Evolutionary conservation across 192 early-diverging fungal species (phyloP).

Genomic region (Thoreauomyces humboldtii): DNA sequence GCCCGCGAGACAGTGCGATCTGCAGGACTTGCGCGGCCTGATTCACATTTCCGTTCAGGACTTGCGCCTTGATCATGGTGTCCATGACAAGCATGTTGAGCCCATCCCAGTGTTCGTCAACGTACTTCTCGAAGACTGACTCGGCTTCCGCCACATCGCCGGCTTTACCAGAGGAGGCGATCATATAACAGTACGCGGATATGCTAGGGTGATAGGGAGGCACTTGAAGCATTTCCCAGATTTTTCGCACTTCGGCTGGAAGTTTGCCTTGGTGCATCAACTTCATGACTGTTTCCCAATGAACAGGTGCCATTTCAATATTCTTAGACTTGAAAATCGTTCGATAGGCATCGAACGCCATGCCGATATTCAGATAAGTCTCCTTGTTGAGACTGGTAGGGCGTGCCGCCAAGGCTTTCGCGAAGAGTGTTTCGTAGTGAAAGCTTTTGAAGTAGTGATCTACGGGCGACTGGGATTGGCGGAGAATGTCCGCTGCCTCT

Average conservation of each 20-base stretch:
- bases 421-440: too few species aligned
- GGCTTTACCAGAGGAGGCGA: not conserved
- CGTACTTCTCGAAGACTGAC: constrained; percentile 6
- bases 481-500: too few species aligned
- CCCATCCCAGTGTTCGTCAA: constrained; percentile 4
- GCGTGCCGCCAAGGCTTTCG: too few species aligned
- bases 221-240: too few species aligned
- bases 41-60: not conserved
- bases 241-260: not conserved
- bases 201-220: too few species aligned
- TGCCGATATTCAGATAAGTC: not conserved
- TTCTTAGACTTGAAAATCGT: too few species aligned
- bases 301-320: too few species aligned
- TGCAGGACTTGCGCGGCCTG: not conserved
- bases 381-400: too few species aligned
- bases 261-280: not conserved
- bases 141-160: not conserved
- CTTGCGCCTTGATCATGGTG: constrained; percentile 3
- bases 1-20: too few species aligned
- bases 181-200: not conserved
- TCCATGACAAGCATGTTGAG: not conserved
- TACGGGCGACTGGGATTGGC: too few species aligned
- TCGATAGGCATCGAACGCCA: not conserved
- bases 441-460: too few species aligned
- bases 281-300: constrained; percentile 1